Evolutionary conservation across 306 rosid species (phyloP), one percentile per base, ranked within the genome.

Genomic region (Vigna angularis): DNA sequence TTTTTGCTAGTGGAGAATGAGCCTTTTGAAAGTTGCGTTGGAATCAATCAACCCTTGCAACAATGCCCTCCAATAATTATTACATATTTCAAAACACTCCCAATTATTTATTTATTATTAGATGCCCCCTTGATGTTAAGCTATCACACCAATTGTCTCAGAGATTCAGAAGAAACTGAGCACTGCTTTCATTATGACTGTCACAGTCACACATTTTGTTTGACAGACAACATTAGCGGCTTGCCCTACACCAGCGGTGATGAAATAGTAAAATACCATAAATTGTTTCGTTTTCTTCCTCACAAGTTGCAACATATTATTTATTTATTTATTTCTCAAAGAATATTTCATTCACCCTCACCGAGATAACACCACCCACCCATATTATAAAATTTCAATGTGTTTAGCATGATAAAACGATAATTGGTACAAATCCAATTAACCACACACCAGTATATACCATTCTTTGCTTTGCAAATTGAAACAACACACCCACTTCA

Each of bases 1-100:
- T 53, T 63, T 82, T 71, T n/a, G 71, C 34, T 50, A 71, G 74
- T 76, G 82, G 82, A 70, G 74, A 76, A 49, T 8, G 14, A 13
- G 55, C 4, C 3, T 65, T 58, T 42, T 42, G 1, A 42, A 42
- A 42, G 47, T 42, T 42, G 47, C 47, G 9, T 42, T 9, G 45
- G 45, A 40, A 40, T 40, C 8, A 40, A 40, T 40, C 3, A 42
- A 42, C 9, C 11, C 45, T 40, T 40, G 11, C 45, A 30, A 30
- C 34, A 30, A 30, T 30, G 0, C 34, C 34, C 34, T 30, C 34
- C 34, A 30, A 30, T 4, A 30, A 30, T 30, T 4, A 30, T 30
- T 30, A 30, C 5, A 30, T 30, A 30, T 30, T 30, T 30, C 34
- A 30, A 4, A 30, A 30, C 34, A 30, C 34, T 26, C 34, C 34